Evolutionary conservation across 2,329 filamentous ascomycete species (phyloP).

Genomic region (Colletotrichum viniferum): DNA sequence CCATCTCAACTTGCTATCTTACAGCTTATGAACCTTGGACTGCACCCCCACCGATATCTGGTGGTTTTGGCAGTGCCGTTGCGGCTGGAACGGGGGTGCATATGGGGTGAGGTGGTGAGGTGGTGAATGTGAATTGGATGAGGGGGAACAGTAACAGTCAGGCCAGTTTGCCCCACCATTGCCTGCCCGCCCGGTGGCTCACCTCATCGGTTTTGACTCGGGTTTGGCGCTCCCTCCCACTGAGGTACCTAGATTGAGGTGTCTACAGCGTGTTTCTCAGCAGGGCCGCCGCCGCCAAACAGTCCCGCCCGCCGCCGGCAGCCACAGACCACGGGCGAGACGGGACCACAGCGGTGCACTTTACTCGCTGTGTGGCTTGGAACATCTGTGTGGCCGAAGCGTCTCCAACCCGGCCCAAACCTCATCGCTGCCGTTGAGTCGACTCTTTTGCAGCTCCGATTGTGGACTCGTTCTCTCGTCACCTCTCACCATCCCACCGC

Average conservation of each 20-base stretch:
- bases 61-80: neutral
- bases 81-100: neutral
- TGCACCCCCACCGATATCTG: neutral
- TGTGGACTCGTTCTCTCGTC: constrained; percentile 12
- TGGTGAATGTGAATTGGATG: neutral
- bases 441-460: constrained; percentile 12
- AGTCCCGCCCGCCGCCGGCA: neutral
- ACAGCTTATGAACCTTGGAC: neutral
- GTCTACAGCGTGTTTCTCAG: neutral
- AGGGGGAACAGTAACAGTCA: neutral
- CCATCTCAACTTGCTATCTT: neutral
- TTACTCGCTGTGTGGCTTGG: neutral
- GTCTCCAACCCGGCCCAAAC: neutral
- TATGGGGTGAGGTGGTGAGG: neutral
- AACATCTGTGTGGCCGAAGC: constrained; percentile 14
- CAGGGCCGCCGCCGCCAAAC: neutral
- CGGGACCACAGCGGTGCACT: neutral
- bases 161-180: neutral
- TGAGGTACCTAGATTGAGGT: neutral
- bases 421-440: neutral
- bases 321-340: neutral
- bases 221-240: neutral
- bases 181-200: neutral
- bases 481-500: constrained; percentile 1
- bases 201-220: neutral